Base-by-base conservation (phyloP, 768 basidiomycete genomes). In the Calocybe gangraenosa region DNA sequence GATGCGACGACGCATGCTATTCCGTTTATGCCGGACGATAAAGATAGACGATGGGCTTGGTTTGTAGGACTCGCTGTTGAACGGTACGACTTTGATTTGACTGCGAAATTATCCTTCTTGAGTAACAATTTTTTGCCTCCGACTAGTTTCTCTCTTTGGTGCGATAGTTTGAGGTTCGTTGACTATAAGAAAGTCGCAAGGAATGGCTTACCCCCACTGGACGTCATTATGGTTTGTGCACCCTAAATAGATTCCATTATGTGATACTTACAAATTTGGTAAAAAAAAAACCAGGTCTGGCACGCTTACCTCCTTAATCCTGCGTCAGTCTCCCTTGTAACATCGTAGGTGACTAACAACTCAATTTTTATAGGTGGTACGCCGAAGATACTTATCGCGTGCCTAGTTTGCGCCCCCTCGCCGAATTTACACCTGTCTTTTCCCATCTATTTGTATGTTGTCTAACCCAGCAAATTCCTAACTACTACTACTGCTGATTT, bases 281-380 rank as follows among this genome's bases (percentile, higher is more conserved):
- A 8, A 34, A 8, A 3, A 20, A 20, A 3, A 14, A 22, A 55
- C 10, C 23, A 52, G 54, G 54, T 55, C 17, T 55, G 54, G 54
- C 54, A 55, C 43, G 39, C 51, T 7, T 55, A 55, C 34, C 34
- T 55, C 36, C 40, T 55, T 6, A 55, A 55, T 31, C 54, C 54
- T 31, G 39, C 47, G 54, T 55, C 10, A n/a, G 51, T 46, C 11
- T 28, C 6, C 25, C 25, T 28, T 28, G 25, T 28, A 28, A n/a
- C n/a, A n/a, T n/a, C n/a, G n/a, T n/a, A n/a, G n/a, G n/a, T n/a
- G n/a, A n/a, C n/a, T n/a, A n/a, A n/a, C n/a, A n/a, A n/a, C n/a
- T n/a, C n/a, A n/a, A n/a, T n/a, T 5, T 35, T 20, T 8, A 31
- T 18, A 55, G 54, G 3, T 51, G 54, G 49, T 55, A 51, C 32